A percentile compares a stretch with the other conserved stretches of the same genome.
These are phyloP conservation scores for Melocanna baccifera DNA, from an alignment of 176 grass and related monocot genomes.

Conservation along the genomic window DNA sequence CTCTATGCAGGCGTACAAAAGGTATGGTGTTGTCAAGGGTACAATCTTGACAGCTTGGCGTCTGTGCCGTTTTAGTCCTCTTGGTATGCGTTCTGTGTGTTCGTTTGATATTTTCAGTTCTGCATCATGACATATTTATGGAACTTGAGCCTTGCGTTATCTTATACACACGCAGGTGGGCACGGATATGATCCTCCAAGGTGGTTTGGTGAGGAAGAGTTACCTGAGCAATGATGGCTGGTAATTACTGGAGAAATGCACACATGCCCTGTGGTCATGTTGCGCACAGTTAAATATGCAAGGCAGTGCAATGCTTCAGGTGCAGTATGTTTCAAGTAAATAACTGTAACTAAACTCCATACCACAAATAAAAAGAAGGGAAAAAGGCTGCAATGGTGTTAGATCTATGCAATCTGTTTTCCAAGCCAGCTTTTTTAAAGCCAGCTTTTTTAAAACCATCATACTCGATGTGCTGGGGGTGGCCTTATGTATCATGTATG, in stretches of 20 bases:
- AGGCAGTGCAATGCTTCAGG: not conserved
- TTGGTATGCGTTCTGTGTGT: conserved; percentile 46
- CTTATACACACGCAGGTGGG: conserved; percentile 46
- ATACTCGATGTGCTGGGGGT: not conserved
- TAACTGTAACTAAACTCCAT: not conserved
- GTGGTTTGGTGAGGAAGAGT: conserved; percentile 78
- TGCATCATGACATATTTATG: not conserved
- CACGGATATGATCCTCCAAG: conserved; percentile 79
- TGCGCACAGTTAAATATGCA: not conserved
- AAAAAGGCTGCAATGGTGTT: not conserved
- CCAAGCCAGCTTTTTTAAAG: not conserved
- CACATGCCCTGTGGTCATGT: not conserved
- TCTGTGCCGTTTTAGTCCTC: conserved; percentile 79
- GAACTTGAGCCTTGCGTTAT: not conserved
- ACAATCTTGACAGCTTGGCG: conserved; percentile 70
- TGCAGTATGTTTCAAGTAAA: not conserved
- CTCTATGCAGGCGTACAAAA: conserved; percentile 79
- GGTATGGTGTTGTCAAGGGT: conserved; percentile 66
- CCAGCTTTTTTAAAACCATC: not conserved
- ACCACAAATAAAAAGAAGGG: not conserved
- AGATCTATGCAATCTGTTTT: conserved; percentile 2
- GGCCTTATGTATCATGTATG: not conserved
- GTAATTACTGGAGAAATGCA: conserved; percentile 17
- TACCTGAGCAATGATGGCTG: conserved; percentile 36
- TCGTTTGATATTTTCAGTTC: not conserved